A percentile compares a stretch with the other conserved stretches of the same genome.
Conservation (phyloP, 1,284 basidiomycete genomes). For the Pseudozyma pruni region DNA sequence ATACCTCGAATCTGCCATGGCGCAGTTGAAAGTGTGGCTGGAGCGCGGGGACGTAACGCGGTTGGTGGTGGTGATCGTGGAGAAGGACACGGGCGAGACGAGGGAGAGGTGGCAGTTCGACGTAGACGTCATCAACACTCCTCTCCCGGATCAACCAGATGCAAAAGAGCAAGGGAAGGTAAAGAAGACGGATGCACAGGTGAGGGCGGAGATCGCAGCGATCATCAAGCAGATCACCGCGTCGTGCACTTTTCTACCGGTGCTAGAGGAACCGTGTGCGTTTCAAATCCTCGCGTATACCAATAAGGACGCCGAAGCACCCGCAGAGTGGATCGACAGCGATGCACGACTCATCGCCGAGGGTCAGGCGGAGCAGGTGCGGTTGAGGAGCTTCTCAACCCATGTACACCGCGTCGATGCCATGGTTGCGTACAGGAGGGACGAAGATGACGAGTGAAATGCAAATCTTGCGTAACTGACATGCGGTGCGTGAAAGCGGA, state of each 20-base stretch:
- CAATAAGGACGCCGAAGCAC: constrained; percentile 76
- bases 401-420: constrained; percentile 69
- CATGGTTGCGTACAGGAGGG: constrained; percentile 69
- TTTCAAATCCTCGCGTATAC: constrained; percentile 95
- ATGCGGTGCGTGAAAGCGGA: no score
- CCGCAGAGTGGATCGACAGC: constrained; percentile 91
- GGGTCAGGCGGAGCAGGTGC: constrained; percentile 94
- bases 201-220: constrained; percentile 95
- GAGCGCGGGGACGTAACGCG: constrained; percentile 88
- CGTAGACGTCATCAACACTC: constrained; percentile 76
- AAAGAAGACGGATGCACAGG: constrained; percentile 81
- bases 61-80: constrained; percentile 93
- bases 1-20: constrained; percentile 90
- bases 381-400: constrained; percentile 69
- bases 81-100: constrained; percentile 88
- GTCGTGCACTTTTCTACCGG: constrained; percentile 92
- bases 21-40: constrained; percentile 81
- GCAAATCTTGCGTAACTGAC: no score
- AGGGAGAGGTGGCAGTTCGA: constrained; percentile 99
- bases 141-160: constrained; percentile 4
- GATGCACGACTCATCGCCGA: constrained; percentile 94
- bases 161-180: constrained; percentile 7
- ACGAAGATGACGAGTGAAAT: constrained; percentile 64
- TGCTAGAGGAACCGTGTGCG: constrained; percentile 89
- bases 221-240: constrained; percentile 99